Evolutionary conservation across 2,329 filamentous ascomycete species (phyloP), one percentile per base, ranked within the genome.

Genomic region (Arthrobotrys pseudoclavata): DNA sequence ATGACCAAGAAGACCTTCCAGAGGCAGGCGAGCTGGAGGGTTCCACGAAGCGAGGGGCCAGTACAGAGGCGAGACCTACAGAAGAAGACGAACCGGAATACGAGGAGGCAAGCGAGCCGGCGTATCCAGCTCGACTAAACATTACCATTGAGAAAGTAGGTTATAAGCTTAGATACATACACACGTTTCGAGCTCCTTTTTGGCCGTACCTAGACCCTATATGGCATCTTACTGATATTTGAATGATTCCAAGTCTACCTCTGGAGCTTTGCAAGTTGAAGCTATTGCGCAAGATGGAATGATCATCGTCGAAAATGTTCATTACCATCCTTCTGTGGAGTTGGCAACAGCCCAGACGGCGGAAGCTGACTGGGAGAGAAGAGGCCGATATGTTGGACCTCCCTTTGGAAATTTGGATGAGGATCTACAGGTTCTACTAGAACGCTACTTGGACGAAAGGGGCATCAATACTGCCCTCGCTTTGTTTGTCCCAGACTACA

Each of bases 361-460:
- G 80, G 93, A 97, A 82, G 88, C 89, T 83, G 89, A 92, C 80
- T 94, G 93, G 87, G 86, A 89, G 81, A 88, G 93, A 82, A 89
- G 91, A 84, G 90, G 90, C 79, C 85, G 94, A 81, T 99, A 98
- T 86, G 91, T 92, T 48, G 96, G 96, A 69, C 96, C 96, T 79
- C 92, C 93, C 69, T 98, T 97, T 84, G 91, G 90, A 85, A 97
- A 93, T 86, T 90, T 99, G 75, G 96, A 99, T 83, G 94, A 97
- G 86, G 95, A 98, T 84, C 89, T 99, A 52, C 95, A 98, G 87
- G 88, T 93, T 67, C 88, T 97, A 81, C 88, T 98, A 84, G 95
- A 98, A 88, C 90, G 91, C 81, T 99, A 95, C 86, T 89, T 99
- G 79, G 94, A 97, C 85, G 96, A 97, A 88, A 90, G 96, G 81